Conservation (phyloP, 2,329 filamentous ascomycete species). For the Fusarium duplospermum region DNA sequence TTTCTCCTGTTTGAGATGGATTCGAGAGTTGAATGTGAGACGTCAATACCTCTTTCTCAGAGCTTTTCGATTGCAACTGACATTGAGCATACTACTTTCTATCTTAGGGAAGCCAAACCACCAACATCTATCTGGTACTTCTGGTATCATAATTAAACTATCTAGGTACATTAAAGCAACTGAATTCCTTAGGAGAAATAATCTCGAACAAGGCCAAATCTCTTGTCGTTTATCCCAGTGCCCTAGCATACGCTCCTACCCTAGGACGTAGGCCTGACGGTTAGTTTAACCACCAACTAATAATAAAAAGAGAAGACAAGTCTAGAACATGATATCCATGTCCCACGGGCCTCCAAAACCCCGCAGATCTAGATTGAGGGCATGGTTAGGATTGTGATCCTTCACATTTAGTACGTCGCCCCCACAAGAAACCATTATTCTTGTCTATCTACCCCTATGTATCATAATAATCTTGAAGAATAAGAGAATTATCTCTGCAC, state of each 20-base stretch:
- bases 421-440: too few relatives aligned
- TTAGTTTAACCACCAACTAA: neutral
- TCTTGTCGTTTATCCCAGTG: neutral
- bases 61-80: too few relatives aligned
- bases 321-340: neutral
- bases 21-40: too few relatives aligned
- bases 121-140: neutral
- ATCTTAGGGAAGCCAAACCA: neutral
- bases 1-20: neutral
- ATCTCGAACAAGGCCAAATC: neutral
- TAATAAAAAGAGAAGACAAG: neutral
- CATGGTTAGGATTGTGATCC: neutral
- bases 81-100: too few relatives aligned
- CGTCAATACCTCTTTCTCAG: too few relatives aligned
- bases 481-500: too few relatives aligned
- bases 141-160: neutral
- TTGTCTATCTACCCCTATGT: too few relatives aligned
- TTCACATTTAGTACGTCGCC: neutral
- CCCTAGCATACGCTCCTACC: neutral
- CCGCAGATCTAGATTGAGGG: neutral
- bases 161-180: neutral
- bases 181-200: neutral
- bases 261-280: neutral
- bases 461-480: too few relatives aligned
- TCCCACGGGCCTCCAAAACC: neutral